Evolutionary conservation across 495 filamentous ascomycete species (phyloP).

Genomic region (Terfezia boudieri): DNA sequence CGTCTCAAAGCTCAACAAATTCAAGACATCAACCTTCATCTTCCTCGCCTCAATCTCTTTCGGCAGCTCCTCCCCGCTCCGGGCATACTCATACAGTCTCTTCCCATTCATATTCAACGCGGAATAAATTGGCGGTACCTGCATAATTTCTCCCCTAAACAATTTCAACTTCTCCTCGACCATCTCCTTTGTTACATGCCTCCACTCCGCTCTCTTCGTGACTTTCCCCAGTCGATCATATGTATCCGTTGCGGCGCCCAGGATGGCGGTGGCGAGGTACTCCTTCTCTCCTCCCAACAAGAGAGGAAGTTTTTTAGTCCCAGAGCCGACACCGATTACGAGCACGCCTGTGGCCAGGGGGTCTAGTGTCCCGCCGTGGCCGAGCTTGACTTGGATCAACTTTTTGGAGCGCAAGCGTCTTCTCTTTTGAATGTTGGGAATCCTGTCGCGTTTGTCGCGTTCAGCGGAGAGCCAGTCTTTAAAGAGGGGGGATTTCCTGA

Average conservation of each 20-base stretch:
- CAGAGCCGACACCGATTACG: conserved; percentile 64
- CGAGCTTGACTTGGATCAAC: conserved; percentile 61
- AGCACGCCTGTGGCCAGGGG: conserved; percentile 85
- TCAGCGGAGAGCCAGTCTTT: conserved; percentile 46
- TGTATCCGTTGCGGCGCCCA: conserved; percentile 79
- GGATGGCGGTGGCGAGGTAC: conserved; percentile 73
- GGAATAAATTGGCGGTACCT: conserved; percentile 82
- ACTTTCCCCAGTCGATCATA: conserved; percentile 75
- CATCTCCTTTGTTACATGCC: conserved; percentile 50
- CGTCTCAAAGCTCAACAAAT: conserved; percentile 72
- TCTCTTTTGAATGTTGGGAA: conserved; percentile 24
- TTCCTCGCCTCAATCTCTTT: conserved; percentile 59
- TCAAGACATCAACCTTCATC: conserved; percentile 51
- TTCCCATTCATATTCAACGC: conserved; percentile 80
- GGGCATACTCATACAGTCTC: conserved; percentile 82
- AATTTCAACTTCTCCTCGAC: conserved; percentile 53
- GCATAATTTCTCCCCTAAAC: conserved; percentile 73
- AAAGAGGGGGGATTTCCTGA: conserved; percentile 63
- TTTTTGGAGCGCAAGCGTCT: conserved; percentile 29
- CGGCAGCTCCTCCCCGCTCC: conserved; percentile 65
- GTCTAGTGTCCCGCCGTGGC: conserved; percentile 89
- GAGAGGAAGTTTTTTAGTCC: conserved; percentile 55
- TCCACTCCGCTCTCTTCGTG: conserved; percentile 45
- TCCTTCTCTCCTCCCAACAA: conserved; percentile 79
- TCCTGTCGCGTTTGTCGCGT: conserved; percentile 29